Evolutionary conservation across 345 rosid species (phyloP).

Genomic region (Durio zibethinus): DNA sequence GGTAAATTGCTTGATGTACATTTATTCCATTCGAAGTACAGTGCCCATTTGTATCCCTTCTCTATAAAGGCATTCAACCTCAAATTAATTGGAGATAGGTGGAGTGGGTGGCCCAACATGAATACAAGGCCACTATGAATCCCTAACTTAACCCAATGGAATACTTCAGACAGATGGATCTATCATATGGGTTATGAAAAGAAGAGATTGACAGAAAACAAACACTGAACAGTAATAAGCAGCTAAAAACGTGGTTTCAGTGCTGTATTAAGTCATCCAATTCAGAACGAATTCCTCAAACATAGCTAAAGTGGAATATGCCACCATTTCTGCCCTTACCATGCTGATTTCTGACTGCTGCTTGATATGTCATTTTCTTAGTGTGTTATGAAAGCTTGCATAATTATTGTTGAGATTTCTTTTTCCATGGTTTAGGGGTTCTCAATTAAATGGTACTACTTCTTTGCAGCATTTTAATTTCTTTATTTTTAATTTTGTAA

Average conservation of each 20-base stretch:
- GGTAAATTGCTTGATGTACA: constrained; percentile 38
- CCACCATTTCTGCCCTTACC: background rate
- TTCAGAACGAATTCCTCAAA: background rate
- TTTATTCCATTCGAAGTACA: background rate
- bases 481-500: constrained; percentile 13
- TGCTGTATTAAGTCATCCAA: background rate
- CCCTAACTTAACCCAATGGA: background rate
- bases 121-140: background rate
- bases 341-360: background rate
- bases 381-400: background rate
- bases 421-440: background rate
- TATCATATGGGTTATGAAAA: background rate
- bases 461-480: background rate
- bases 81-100: background rate
- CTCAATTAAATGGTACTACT: background rate
- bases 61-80: background rate
- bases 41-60: background rate
- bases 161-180: background rate
- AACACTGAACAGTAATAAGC: background rate
- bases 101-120: background rate
- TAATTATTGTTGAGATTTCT: background rate
- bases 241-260: background rate
- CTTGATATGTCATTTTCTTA: background rate
- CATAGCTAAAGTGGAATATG: background rate
- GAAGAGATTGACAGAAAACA: background rate